phyloP scores from a whole-genome alignment of 495 filamentous ascomycete species.

The Neurospora sp. region DNA sequence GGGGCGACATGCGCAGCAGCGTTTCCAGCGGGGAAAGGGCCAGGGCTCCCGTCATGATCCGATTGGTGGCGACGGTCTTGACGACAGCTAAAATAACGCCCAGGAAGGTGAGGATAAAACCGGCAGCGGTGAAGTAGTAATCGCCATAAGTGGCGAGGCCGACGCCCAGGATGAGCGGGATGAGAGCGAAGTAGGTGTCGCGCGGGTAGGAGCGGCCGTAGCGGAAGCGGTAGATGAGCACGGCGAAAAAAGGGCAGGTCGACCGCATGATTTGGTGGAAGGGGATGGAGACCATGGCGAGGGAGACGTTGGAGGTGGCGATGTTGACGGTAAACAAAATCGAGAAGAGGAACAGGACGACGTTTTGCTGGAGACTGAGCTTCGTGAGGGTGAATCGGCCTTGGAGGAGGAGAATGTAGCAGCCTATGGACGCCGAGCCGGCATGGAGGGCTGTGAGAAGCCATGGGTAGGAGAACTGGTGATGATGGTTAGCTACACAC shows the following conservation, averaged over 20 bases:
- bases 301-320: conserved; percentile 46
- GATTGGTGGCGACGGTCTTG: conserved; percentile 49
- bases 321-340: conserved; percentile 51
- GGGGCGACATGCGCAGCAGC: conserved; percentile 45
- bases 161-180: conserved; percentile 48
- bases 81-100: conserved; percentile 44
- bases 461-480: conserved; percentile 46
- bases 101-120: conserved; percentile 43
- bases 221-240: conserved; percentile 42
- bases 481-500: neutral
- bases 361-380: conserved; percentile 35
- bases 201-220: conserved; percentile 37
- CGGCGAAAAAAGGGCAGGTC: conserved; percentile 44
- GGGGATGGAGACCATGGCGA: conserved; percentile 45
- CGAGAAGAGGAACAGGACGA: conserved; percentile 41
- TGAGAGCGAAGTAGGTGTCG: conserved; percentile 43
- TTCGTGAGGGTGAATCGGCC: conserved; percentile 38
- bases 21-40: conserved; percentile 42
- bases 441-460: conserved; percentile 46
- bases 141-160: conserved; percentile 47
- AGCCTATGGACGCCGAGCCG: conserved; percentile 39
- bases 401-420: conserved; percentile 32
- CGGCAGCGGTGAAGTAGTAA: conserved; percentile 44
- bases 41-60: conserved; percentile 43
- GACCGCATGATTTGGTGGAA: conserved; percentile 53